Evolutionary conservation across 768 basidiomycete species (phyloP).

Genomic region (Phlegmacium glaucopus): DNA sequence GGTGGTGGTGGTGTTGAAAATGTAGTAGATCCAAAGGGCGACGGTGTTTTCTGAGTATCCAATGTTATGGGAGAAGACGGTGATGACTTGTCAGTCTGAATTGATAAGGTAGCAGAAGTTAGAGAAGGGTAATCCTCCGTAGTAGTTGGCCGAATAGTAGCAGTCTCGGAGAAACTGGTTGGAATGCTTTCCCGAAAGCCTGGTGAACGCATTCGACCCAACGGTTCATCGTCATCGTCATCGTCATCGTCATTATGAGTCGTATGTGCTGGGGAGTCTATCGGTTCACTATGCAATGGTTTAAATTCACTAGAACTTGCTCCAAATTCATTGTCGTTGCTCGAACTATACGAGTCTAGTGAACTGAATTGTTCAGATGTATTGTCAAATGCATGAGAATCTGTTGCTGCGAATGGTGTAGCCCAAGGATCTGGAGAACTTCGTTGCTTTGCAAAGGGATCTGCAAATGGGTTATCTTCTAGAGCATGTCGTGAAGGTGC

Average conservation of each 20-base stretch:
- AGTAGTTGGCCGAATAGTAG: constrained; percentile 37
- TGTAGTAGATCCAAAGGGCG: constrained; percentile 15
- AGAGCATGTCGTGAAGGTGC: constrained; percentile 54
- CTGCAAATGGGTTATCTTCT: constrained; percentile 76
- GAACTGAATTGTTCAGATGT: constrained; percentile 18
- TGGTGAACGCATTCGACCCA: constrained; percentile 33
- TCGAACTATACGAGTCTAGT: constrained; percentile 19
- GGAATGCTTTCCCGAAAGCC: constrained; percentile 54
- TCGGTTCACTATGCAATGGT: constrained; percentile 28
- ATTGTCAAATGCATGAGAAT: constrained; percentile 27
- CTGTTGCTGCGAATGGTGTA: constrained; percentile 44
- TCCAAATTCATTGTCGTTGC: constrained; percentile 20
- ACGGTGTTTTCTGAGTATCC: constrained; percentile 12
- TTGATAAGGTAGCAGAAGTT: constrained; percentile 7
- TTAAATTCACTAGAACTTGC: constrained; percentile 12
- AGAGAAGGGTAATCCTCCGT: constrained; percentile 15
- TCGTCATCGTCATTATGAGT: constrained; percentile 31
- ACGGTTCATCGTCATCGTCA: constrained; percentile 32
- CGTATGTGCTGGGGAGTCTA: constrained; percentile 25
- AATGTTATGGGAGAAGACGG: constrained; percentile 10
- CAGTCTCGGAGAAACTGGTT: constrained; percentile 38
- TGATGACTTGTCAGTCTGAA: constrained; percentile 12
- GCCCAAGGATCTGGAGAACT: constrained; percentile 78
- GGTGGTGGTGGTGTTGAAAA: constrained; percentile 29
- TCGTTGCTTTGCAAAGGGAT: constrained; percentile 67